Base-by-base conservation (phyloP, 2,329 filamentous ascomycete genomes). In the Colletotrichum chrysophilum region DNA sequence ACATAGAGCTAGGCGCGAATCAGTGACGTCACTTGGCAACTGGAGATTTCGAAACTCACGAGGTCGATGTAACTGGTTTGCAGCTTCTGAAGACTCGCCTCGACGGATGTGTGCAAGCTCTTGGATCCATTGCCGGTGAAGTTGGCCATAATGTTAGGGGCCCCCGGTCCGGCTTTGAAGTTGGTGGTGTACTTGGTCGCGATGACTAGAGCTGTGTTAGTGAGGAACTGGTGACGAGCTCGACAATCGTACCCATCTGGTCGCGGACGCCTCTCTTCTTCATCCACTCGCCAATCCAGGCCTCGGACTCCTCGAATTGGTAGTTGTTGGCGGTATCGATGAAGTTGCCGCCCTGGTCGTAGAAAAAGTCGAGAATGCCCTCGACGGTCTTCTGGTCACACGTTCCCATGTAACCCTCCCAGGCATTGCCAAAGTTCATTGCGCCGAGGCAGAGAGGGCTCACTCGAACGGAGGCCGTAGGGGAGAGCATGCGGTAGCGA, bases 261-360 rank as follows among this genome's bases (percentile, higher is more conserved):
- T 94, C 93, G 28, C 94, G 89, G 75, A 90, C 90, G n/a, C 88
- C 87, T 12, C 91, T 89, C 76, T 88, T 88, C 79, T 88, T 87
- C 91, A 94, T 93, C 93, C 93, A 95, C 78, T 93, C 92, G 43
- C 93, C 93, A 72, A 95, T 86, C 90, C 93, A 93, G 68, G 80
- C 83, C 83, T 95, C 93, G 1, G 90, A 91, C 81, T 94, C 88
- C 75, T 86, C 87, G 70, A 87, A 84, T 78, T 94, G 93, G 83
- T 95, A 95, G 82, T 92, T 93, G 84, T 92, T 93, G 74, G 92
- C 80, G 0, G 92, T 94, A 81, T 95, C 94, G 80, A 95, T 92
- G 82, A 95, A 95, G 84, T 95, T 95, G 28, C 94, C 93, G 74
- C 89, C 82, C 61, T 92, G 88, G 7, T 89, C 88, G 75, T 89